Percentiles rank a stretch among this genome's conserved stretches.
phyloP scores from a whole-genome alignment of 306 rosid genomes.

The Acacia melanoxylon region DNA sequence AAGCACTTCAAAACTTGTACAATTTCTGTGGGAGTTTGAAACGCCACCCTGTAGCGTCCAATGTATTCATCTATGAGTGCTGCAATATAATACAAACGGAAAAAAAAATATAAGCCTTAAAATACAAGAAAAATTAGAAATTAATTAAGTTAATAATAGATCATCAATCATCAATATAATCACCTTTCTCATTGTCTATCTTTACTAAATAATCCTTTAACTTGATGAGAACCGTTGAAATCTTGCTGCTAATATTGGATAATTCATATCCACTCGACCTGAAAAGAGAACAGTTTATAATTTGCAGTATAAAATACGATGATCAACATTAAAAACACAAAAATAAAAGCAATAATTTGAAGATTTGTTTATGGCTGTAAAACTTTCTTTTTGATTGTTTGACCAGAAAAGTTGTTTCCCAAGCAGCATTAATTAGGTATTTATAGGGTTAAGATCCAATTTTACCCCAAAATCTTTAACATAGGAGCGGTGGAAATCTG shows the following conservation, averaged over 20 bases:
- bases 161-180: background rate
- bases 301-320: background rate
- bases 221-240: background rate
- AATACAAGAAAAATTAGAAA: background rate
- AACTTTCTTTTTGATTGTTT: background rate
- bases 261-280: constrained; percentile 28
- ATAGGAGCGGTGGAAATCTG: no score
- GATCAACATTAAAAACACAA: background rate
- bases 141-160: background rate
- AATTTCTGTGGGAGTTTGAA: constrained; percentile 50
- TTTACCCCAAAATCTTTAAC: no score
- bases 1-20: constrained; percentile 43
- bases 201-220: constrained; percentile 18
- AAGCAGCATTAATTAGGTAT: no score
- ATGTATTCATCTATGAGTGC: constrained; percentile 37
- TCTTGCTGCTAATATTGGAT: constrained; percentile 25
- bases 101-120: no score
- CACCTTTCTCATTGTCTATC: constrained; percentile 35
- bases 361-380: background rate
- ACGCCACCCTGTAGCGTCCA: constrained; percentile 28
- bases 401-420: background rate
- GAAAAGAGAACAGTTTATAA: background rate
- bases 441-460: no score
- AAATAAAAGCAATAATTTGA: background rate
- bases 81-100: background rate